These are phyloP conservation scores for Cucumis hystrix DNA, from an alignment of 306 rosid genomes.

Conservation along the genomic window DNA sequence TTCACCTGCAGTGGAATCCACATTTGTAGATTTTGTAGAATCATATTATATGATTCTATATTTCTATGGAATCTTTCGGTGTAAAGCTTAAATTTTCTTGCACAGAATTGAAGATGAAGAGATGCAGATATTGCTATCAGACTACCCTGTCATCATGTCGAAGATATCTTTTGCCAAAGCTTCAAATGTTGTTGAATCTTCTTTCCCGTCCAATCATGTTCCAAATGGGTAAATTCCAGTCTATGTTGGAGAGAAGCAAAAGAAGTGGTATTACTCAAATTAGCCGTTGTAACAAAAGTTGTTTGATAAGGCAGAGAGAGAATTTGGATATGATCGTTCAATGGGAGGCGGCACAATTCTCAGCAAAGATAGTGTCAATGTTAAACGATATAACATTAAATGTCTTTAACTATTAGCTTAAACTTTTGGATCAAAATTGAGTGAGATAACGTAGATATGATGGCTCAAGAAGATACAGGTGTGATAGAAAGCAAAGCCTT, in stretches of 20 bases:
- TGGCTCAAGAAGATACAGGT: background rate
- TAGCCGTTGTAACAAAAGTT: conserved; percentile 16
- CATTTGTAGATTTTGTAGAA: background rate
- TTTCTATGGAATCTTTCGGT: background rate
- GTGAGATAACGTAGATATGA: no score
- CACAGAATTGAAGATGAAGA: background rate
- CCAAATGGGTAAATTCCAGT: background rate
- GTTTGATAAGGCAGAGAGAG: conserved; percentile 17
- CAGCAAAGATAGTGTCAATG: background rate
- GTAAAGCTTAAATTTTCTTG: background rate
- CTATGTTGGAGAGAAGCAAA: background rate
- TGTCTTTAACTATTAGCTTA: no score
- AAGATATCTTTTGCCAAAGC: background rate
- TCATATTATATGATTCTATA: background rate
- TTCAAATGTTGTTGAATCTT: background rate
- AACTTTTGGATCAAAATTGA: background rate
- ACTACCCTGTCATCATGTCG: background rate
- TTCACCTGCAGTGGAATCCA: background rate
- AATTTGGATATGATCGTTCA: conserved; percentile 23
- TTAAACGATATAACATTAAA: no score
- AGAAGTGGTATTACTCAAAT: background rate
- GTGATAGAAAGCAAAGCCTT: background rate
- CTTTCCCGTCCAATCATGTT: background rate
- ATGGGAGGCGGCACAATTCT: background rate
- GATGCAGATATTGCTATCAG: background rate